Percentiles rank a stretch among this genome's conserved stretches.
Evolutionary conservation across 768 basidiomycete genomes (phyloP).

Genomic region (Coprinellus aureogranulatus): DNA sequence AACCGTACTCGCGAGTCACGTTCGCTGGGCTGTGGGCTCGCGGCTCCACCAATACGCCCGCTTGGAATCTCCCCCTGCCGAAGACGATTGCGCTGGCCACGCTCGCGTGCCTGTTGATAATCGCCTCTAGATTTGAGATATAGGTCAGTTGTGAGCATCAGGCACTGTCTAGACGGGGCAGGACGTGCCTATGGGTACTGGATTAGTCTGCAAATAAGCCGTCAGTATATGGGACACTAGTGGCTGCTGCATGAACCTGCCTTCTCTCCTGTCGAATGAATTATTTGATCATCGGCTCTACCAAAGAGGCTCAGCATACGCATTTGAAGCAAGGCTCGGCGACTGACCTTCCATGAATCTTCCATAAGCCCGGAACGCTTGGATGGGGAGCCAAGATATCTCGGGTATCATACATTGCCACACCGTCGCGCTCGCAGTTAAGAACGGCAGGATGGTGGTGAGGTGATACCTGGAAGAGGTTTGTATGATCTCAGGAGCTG

Average conservation of each 20-base stretch:
- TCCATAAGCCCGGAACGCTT: conserved; percentile 31
- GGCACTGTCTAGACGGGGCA: conserved; percentile 11
- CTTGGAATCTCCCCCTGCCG: conserved; percentile 32
- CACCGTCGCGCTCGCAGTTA: conserved; percentile 30
- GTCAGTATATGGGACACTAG: no score
- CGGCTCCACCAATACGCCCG: conserved; percentile 35
- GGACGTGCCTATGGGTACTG: conserved; percentile 32
- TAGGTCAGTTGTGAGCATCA: no score
- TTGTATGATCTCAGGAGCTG: no score
- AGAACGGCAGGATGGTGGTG: no score
- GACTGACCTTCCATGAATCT: conserved; percentile 33
- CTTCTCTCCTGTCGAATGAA: conserved; percentile 43
- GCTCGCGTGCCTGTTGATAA: conserved; percentile 28
- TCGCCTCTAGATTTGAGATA: conserved; percentile 40
- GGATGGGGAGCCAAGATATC: conserved; percentile 44
- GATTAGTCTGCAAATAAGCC: conserved; percentile 29
- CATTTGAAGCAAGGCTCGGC: conserved; percentile 26
- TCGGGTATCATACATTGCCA: conserved; percentile 33
- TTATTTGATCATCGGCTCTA: conserved; percentile 41
- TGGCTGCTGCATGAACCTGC: no score
- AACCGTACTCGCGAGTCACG: no score
- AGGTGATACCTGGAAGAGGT: conserved; percentile 15
- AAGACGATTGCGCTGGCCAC: conserved; percentile 36
- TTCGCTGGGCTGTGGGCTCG: no score
- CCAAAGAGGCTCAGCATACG: no score